These are phyloP conservation scores for Oryza brachyantha DNA, from an alignment of 176 grass and related monocot genomes.

Conservation along the genomic window DNA sequence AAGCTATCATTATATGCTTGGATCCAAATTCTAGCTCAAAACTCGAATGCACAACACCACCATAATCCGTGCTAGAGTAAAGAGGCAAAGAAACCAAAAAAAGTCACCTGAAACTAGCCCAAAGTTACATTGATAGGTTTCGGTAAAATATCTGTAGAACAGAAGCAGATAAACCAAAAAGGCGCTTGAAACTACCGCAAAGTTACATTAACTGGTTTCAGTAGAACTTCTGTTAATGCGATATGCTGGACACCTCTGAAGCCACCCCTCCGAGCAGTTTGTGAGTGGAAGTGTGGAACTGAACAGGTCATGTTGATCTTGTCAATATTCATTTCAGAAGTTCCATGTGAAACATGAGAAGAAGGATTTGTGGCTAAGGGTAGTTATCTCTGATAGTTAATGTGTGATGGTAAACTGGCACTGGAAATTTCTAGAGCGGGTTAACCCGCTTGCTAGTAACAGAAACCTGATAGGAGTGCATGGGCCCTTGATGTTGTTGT, in stretches of 20 bases:
- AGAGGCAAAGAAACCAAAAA: not conserved
- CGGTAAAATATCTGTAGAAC: not conserved
- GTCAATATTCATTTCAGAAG: not conserved
- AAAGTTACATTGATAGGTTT: not conserved
- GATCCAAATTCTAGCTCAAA: not conserved
- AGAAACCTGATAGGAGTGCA: not conserved
- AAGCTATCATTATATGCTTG: not conserved
- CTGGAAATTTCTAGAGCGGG: not conserved
- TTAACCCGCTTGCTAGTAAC: not conserved
- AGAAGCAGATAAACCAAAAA: not conserved
- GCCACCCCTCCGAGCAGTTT: not conserved
- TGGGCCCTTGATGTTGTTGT: constrained; percentile 12
- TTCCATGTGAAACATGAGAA: not conserved
- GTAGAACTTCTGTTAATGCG: not conserved
- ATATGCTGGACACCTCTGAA: not conserved
- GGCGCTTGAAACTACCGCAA: not conserved
- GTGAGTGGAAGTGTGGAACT: not conserved
- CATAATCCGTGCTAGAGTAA: not conserved
- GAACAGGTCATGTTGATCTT: not conserved
- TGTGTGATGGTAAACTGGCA: not conserved
- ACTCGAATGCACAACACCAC: not conserved
- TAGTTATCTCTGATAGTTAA: not conserved
- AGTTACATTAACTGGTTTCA: not conserved
- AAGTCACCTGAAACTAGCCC: not conserved
- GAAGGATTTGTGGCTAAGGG: not conserved